Conservation (phyloP, 2,329 filamentous ascomycete genomes). For the Shiraia sp. region DNA sequence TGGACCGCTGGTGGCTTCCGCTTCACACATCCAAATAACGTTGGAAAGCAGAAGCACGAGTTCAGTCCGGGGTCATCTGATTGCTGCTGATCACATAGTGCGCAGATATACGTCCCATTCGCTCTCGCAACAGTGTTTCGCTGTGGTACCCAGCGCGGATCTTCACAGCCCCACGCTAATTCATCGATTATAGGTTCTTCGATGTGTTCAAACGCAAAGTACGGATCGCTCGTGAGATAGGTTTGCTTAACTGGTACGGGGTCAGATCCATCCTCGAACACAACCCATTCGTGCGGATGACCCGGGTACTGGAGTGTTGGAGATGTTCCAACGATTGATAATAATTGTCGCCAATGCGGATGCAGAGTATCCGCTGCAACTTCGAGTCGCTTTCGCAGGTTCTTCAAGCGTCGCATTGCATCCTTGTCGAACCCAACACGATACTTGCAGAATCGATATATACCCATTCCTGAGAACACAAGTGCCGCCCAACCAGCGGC, state of each 20-base stretch:
- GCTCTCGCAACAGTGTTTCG: slow-evolving; percentile 28
- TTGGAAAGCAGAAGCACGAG: slow-evolving; percentile 58
- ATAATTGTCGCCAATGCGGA: slow-evolving; percentile 56
- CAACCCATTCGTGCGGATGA: slow-evolving; percentile 59
- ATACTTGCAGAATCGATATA: slow-evolving; percentile 65
- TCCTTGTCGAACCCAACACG: slow-evolving; percentile 57
- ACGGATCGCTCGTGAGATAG: slow-evolving; percentile 52
- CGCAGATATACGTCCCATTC: slow-evolving; percentile 46
- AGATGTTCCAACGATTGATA: slow-evolving; percentile 52
- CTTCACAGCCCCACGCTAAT: slow-evolving; percentile 53
- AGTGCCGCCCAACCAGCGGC: slow-evolving; percentile 60
- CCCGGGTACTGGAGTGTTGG: slow-evolving; percentile 49
- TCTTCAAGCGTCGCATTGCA: slow-evolving; percentile 53
- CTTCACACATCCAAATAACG: slow-evolving; percentile 54
- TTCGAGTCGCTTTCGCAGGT: slow-evolving; percentile 54
- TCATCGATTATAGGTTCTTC: slow-evolving; percentile 56
- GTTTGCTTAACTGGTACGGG: slow-evolving; percentile 52
- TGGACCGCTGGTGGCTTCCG: slow-evolving; percentile 53
- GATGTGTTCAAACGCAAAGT: slow-evolving; percentile 55
- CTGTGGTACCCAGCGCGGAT: slow-evolving; percentile 52
- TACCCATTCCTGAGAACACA: slow-evolving; percentile 61
- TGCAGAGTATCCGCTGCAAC: slow-evolving; percentile 59
- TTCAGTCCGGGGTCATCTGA: slow-evolving; percentile 56
- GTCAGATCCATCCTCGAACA: slow-evolving; percentile 49
- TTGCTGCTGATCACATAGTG: slow-evolving; percentile 53